Evolutionary conservation across 768 basidiomycete genomes (phyloP), one percentile per base, ranked within the genome.

Genomic region (Mycena latifolia): DNA sequence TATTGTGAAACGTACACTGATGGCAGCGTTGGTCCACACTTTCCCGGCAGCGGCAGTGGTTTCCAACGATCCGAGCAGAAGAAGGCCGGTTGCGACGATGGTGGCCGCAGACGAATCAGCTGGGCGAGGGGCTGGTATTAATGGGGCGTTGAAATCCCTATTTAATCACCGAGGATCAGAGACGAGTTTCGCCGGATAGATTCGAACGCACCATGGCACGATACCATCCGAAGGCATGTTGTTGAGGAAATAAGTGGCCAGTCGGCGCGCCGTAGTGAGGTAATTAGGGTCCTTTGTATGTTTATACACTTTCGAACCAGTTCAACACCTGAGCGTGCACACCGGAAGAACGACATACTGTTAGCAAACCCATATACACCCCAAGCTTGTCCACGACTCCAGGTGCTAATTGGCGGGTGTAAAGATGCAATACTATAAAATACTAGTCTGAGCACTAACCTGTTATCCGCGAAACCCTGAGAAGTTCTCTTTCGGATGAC

Each of bases 91-190:
- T 3, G 85, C 85, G 0, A 84, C 88, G 66, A 92, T 85, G 39
- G 85, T 88, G 11, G 90, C 88, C 6, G 91, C 90, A 18, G 90
- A 91, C 2, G 88, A 89, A 76, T 93, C 92, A 0, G 90, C 89
- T 0, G 88, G 86, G 15, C 85, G 82, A 20, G 85, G 84, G 5
- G 77, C 67, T 3, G 88, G 89, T 9, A 74, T 74, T 41, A 84
- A 72, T 24, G 90, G 91, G 8, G 89, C 91, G 63, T 92, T 85
- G 78, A 91, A 93, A 74, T 92, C 91, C 91, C 90, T 91, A 33
- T 27, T 52, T 11, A 29, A 29, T n/a, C n/a, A 11, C 7, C 14
- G 17, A 25, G 11, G 33, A 14, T 59, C 17, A 55, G 37, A 48
- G 43, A 55, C 20, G 28, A 61, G 65, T 57, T 47, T 66, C 25